Evolutionary conservation across 345 rosid genomes (phyloP).

Genomic region (Iberis pinnata): DNA sequence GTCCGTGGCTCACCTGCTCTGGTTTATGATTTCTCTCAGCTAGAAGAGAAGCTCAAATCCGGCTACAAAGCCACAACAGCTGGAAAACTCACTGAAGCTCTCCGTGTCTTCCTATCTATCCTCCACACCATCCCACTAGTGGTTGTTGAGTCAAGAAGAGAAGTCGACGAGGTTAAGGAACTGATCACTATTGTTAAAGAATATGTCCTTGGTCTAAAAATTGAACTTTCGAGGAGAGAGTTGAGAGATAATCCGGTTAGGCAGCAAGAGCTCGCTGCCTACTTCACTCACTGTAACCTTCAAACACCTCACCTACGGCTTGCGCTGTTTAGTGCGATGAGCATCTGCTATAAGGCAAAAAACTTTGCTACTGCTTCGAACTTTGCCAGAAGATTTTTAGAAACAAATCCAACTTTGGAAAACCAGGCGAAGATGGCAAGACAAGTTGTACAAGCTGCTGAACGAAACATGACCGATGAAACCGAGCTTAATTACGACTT

Average conservation of each 20-base stretch:
- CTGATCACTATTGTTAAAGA: constrained; percentile 65
- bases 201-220: constrained; percentile 72
- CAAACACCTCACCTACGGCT: constrained; percentile 77
- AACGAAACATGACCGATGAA: constrained; percentile 66
- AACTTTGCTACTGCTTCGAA: constrained; percentile 68
- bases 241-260: constrained; percentile 55
- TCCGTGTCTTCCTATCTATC: constrained; percentile 58
- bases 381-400: constrained; percentile 70
- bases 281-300: constrained; percentile 90
- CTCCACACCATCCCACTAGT: constrained; percentile 89
- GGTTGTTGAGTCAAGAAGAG: constrained; percentile 91
- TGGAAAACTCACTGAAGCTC: constrained; percentile 75
- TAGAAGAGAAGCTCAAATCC: constrained; percentile 84
- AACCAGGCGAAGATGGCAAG: constrained; percentile 72
- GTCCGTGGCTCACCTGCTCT: constrained; percentile 83
- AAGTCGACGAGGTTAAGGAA: constrained; percentile 92
- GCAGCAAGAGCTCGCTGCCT: constrained; percentile 96
- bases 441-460: constrained; percentile 70
- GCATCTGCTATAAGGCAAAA: constrained; percentile 67
- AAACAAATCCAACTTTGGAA: constrained; percentile 72
- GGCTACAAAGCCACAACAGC: constrained; percentile 83
- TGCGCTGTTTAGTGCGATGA: constrained; percentile 70
- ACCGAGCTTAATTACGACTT: constrained; percentile 72
- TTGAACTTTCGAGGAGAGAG: constrained; percentile 84
- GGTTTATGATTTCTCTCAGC: constrained; percentile 64